Evolutionary conservation across 1,284 basidiomycete species (phyloP).

Genomic region (Trichosporon sp.): DNA sequence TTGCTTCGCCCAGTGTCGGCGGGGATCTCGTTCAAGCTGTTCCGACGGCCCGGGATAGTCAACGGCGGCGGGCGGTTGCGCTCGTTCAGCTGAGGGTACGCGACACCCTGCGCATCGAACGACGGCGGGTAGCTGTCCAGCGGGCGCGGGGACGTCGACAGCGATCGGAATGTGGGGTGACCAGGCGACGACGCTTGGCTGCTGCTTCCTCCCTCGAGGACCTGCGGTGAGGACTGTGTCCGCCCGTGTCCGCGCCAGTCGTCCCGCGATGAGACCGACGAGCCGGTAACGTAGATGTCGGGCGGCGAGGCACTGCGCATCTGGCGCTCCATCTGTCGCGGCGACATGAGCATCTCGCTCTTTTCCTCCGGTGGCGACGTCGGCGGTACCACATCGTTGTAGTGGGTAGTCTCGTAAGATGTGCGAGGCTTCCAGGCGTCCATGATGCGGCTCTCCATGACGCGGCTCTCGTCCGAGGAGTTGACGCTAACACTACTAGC

Average conservation of each 20-base stretch:
- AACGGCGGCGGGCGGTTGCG: slow-evolving; percentile 31
- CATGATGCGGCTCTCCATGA: slow-evolving; percentile 31
- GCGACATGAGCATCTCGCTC: background rate
- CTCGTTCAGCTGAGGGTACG: slow-evolving; percentile 7
- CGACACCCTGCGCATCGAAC: background rate
- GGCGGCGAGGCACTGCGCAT: background rate
- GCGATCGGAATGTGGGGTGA: background rate
- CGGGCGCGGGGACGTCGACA: slow-evolving; percentile 11
- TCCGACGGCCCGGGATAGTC: slow-evolving; percentile 32
- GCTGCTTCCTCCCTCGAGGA: slow-evolving; percentile 11
- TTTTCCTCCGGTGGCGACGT: slow-evolving; percentile 13
- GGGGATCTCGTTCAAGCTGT: slow-evolving; percentile 39
- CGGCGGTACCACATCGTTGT: slow-evolving; percentile 1
- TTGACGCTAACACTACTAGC: background rate
- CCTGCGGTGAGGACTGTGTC: slow-evolving; percentile 29
- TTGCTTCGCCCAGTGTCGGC: slow-evolving; percentile 20
- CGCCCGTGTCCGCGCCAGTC: slow-evolving; percentile 20
- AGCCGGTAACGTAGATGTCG: background rate
- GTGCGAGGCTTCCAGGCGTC: slow-evolving; percentile 25
- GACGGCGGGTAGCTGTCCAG: background rate
- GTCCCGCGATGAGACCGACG: slow-evolving; percentile 19
- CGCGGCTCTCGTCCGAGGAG: slow-evolving; percentile 22
- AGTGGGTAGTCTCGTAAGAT: slow-evolving; percentile 3
- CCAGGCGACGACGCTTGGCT: background rate
- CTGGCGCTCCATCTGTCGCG: background rate